phyloP scores from a whole-genome alignment of 23 red algal genomes.

The Gracilaria gracilis region DNA sequence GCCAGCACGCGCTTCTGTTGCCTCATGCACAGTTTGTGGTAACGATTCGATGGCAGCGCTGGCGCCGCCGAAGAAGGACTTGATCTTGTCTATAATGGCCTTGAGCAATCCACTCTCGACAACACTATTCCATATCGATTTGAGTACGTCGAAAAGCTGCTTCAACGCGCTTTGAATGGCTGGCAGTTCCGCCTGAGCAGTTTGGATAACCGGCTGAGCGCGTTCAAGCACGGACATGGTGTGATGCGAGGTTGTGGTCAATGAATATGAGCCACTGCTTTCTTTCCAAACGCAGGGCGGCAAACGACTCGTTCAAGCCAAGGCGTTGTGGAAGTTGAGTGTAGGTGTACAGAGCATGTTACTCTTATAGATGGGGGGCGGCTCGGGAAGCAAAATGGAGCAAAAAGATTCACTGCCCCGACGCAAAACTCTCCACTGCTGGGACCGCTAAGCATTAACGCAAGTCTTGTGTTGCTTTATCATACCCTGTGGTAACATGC shows the following conservation, averaged over 20 bases:
- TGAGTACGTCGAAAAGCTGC: not conserved
- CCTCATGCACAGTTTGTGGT: constrained; percentile 11
- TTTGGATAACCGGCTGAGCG: constrained; percentile 37
- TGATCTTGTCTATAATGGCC: constrained; percentile 18
- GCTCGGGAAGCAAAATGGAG: not conserved
- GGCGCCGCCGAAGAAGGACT: not conserved
- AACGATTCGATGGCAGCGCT: constrained; percentile 22
- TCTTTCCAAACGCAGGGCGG: not conserved
- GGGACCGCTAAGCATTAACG: not conserved
- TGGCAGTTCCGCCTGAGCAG: constrained; percentile 9
- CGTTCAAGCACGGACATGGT: constrained; percentile 27
- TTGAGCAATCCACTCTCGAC: constrained; percentile 20
- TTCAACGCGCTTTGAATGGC: constrained; percentile 33
- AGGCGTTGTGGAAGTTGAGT: not conserved
- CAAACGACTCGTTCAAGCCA: not conserved
- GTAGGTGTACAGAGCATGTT: not conserved
- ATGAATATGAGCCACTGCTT: not conserved
- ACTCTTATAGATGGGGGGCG: not conserved
- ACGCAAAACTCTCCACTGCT: not conserved
- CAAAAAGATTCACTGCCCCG: constrained; percentile 15
- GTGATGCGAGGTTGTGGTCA: not conserved
- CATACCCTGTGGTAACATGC: no score
- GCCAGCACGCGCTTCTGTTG: not conserved
- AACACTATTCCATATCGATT: constrained; percentile 17
- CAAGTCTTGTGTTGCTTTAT: not conserved